Evolutionary conservation across 2,329 filamentous ascomycete genomes (phyloP), one percentile per base, ranked within the genome.

Genomic region (Pseudogymnoascus sp.): DNA sequence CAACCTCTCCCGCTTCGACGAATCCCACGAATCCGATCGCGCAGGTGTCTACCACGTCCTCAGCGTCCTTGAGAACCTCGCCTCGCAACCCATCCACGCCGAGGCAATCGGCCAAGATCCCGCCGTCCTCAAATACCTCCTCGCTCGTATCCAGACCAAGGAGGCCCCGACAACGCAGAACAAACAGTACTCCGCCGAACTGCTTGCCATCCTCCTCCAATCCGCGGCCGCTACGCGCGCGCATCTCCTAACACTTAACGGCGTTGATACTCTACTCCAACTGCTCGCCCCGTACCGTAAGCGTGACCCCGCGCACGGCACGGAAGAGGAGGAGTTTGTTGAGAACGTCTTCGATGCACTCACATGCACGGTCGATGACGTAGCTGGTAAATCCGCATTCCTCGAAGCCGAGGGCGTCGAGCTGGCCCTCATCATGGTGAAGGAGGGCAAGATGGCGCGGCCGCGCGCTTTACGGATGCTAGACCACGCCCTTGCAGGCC

Each of bases 151-250:
- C 66, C 85, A 89, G 68, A 81, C 80, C 63, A 82, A 82, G 60
- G 91, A 96, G 73, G 78, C 77, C 3, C 78, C 80, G 0, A 84
- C 95, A 0, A 82, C 85, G 4, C 94, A 99, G 73, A 99, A 99
- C 73, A 96, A 94, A 73, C 93, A 97, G 73, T 99, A 97, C 73
- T 84, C 92, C 0, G 91, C 93, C 14, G 94, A 99, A 75, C 84
- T 97, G 6, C 79, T 99, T 2, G 92, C 93, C 11, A 94, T 99
- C 62, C 78, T 99, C 7, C 81, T 93, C 16, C 92, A 97, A 74
- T 85, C 86, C 1, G 91, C 90, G 3, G 67, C 82, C 0, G 75
- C 82, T 38, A 92, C 91, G 69, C 80, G 90, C 50, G 77, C 77
- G 21, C 81, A 81, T 56, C 78, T 96, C 4, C 83, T 84, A 38